Evolutionary conservation across 1,139 yeast species (phyloP).

Genomic region (Nematodospora anomalae): DNA sequence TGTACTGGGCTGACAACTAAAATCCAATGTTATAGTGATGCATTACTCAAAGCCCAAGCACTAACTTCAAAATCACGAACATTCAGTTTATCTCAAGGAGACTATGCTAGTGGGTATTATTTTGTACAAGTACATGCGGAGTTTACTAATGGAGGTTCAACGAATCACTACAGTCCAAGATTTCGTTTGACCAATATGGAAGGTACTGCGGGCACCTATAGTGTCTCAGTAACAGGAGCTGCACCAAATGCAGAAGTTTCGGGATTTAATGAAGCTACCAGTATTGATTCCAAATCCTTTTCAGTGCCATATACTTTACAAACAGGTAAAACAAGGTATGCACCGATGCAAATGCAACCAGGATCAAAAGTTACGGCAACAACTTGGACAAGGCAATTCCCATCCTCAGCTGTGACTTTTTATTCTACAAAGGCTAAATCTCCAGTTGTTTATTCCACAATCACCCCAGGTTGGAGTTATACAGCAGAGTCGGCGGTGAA

Average conservation of each 20-base stretch:
- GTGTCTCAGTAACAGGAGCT: slow-evolving; percentile 29
- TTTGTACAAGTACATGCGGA: slow-evolving; percentile 63
- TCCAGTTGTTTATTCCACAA: slow-evolving; percentile 56
- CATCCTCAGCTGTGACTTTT: slow-evolving; percentile 64
- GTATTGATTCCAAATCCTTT: slow-evolving; percentile 34
- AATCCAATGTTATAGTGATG: slow-evolving; percentile 37
- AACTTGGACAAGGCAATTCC: slow-evolving; percentile 60
- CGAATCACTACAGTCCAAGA: slow-evolving; percentile 73
- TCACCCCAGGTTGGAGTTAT: slow-evolving; percentile 84
- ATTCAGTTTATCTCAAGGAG: slow-evolving; percentile 41
- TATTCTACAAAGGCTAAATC: slow-evolving; percentile 45
- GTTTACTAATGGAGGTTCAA: slow-evolving; percentile 41
- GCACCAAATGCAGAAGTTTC: slow-evolving; percentile 29
- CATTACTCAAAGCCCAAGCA: slow-evolving; percentile 17
- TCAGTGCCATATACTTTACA: slow-evolving; percentile 66
- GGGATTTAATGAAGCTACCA: slow-evolving; percentile 30
- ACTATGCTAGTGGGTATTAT: slow-evolving; percentile 63
- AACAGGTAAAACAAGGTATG: slow-evolving; percentile 72
- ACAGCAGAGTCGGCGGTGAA: slow-evolving; percentile 62
- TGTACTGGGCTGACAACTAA: slow-evolving; percentile 63
- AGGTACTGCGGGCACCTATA: slow-evolving; percentile 47
- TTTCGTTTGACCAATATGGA: slow-evolving; percentile 69
- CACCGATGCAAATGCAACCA: slow-evolving; percentile 93
- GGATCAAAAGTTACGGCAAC: slow-evolving; percentile 65
- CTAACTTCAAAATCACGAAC: slow-evolving; percentile 29